Conservation (phyloP, 345 rosid genomes). For the Toxicodendron radicans region DNA sequence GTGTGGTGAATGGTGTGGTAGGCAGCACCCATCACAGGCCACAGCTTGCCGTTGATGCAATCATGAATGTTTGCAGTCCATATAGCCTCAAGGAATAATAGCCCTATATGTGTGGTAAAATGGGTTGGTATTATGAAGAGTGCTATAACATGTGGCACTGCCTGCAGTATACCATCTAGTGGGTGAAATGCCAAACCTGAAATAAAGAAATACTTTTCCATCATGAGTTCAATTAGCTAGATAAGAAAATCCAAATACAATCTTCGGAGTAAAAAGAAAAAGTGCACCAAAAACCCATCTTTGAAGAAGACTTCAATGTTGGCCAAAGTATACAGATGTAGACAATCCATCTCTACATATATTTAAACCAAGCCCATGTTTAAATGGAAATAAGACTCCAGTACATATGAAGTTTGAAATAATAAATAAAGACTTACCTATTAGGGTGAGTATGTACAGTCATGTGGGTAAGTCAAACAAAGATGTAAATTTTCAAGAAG, state of each 20-base stretch:
- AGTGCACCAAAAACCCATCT: constrained; percentile 5
- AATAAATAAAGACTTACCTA: background rate
- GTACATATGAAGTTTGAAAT: background rate
- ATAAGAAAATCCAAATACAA: background rate
- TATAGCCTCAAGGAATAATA: constrained; percentile 73
- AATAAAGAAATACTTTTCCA: constrained; percentile 3
- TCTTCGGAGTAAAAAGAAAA: background rate
- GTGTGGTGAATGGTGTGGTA: constrained; percentile 98
- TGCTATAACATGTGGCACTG: constrained; percentile 77
- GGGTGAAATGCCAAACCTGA: constrained; percentile 96
- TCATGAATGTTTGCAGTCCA: constrained; percentile 98
- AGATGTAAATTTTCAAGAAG: background rate
- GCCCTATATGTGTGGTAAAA: constrained; percentile 68
- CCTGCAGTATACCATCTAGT: constrained; percentile 87
- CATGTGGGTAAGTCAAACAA: background rate
- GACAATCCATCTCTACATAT: background rate
- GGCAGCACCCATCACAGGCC: constrained; percentile 99
- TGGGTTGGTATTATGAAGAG: constrained; percentile 78
- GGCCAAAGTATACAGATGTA: background rate
- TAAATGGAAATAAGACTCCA: background rate
- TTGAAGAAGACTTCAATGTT: background rate
- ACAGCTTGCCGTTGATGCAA: constrained; percentile 73
- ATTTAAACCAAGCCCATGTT: background rate
- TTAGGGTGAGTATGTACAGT: background rate
- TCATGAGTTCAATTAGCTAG: background rate